Base-by-base conservation (phyloP, 495 filamentous ascomycete species). In the Aspergillus kassunensis region DNA sequence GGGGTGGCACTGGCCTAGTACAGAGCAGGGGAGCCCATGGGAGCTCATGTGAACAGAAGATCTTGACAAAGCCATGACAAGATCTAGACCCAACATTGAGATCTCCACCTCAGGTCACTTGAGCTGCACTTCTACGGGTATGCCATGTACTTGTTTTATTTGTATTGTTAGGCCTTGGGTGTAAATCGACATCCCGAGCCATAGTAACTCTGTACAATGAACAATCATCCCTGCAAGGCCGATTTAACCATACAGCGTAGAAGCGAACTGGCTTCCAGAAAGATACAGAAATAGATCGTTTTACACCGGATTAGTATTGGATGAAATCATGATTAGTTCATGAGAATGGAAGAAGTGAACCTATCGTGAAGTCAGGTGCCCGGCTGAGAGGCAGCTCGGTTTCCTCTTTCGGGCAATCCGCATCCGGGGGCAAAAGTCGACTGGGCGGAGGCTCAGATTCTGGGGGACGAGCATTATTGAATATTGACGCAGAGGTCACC, bases 41-140 rank as follows among this genome's bases (percentile, higher is more conserved):
- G 45, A 51, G 46, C 53, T 57, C 55, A 57, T 53, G 55, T 53
- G 55, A 53, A 34, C 54, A 57, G 34, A 23, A 43, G 42, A 52
- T 25, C 30, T 46, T 39, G 43, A 51, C 35, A 49, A 52, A n/a
- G n/a, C n/a, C n/a, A n/a, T n/a, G n/a, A n/a, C n/a, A n/a, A n/a
- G n/a, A n/a, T n/a, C n/a, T n/a, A 33, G 30, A n/a, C 30, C 30
- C 30, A 33, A 3, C 30, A 9, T 3, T 10, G 12, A 11, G 45
- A 21, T 24, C n/a, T 45, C 40, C 46, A 30, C 42, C 24, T 18
- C 7, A 53, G 55, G 43, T 41, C 43, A 34, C 42, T 46, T 25
- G 49, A 37, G 19, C 23, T 33, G 30, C 30, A 33, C 30, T 9
- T 33, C 4, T 11, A 33, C 30, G 10, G 2, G 4, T 33, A 33